These are phyloP conservation scores for Clonostachys solani DNA, from an alignment of 2,329 filamentous ascomycete species.

Conservation along the genomic window DNA sequence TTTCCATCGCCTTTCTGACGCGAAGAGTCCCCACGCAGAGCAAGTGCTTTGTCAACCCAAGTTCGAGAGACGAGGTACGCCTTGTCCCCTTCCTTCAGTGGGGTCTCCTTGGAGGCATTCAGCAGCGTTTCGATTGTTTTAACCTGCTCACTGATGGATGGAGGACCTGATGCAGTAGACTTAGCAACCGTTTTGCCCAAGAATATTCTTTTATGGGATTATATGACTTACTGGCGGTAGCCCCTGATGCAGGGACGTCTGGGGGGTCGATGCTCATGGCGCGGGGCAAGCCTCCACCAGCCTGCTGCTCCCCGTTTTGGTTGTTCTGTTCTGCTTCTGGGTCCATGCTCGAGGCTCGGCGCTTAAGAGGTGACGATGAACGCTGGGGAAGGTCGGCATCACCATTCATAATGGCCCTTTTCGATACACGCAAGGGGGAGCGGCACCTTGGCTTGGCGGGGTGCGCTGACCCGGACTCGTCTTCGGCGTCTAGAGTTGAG, in stretches of 20 bases:
- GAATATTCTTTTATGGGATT: not conserved
- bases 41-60: conserved; percentile 74
- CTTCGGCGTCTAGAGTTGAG: conserved; percentile 52
- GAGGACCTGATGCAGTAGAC: conserved; percentile 14
- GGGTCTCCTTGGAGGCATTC: conserved; percentile 43
- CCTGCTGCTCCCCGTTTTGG: conserved; percentile 15
- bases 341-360: conserved; percentile 59
- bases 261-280: conserved; percentile 36
- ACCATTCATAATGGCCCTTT: conserved; percentile 55
- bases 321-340: conserved; percentile 35
- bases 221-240: not conserved
- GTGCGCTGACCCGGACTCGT: conserved; percentile 35
- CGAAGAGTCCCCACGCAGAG: conserved; percentile 56
- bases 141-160: conserved; percentile 56
- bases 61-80: conserved; percentile 74
- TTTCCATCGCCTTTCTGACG: conserved; percentile 51
- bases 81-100: conserved; percentile 65
- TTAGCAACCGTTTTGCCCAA: not conserved
- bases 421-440: conserved; percentile 47
- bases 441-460: conserved; percentile 34
- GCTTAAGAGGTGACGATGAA: conserved; percentile 61
- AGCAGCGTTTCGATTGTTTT: conserved; percentile 62
- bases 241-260: conserved; percentile 14
- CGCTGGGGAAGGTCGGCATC: conserved; percentile 53
- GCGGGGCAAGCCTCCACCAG: conserved; percentile 18